A percentile compares a stretch with the other conserved stretches of the same genome.
Conservation (phyloP, 2,329 filamentous ascomycete genomes). For the Stachybotrys chlorohalonatus region DNA sequence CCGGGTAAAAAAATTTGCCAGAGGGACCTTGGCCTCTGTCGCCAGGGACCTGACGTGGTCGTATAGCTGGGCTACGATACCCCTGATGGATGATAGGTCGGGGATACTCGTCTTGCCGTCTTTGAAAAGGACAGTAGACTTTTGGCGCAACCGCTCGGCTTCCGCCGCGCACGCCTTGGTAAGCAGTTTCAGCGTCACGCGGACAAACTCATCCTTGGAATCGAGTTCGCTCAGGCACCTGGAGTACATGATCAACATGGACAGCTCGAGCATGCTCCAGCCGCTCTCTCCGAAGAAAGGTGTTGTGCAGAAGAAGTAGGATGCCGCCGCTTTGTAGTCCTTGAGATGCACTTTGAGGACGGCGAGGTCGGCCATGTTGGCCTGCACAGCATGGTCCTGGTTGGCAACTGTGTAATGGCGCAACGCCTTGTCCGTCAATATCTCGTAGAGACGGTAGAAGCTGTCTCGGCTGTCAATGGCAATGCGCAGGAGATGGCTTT, state of each 20-base stretch:
- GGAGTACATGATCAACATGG: constrained; percentile 79
- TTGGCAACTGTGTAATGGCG: constrained; percentile 75
- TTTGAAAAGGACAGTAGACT: constrained; percentile 12
- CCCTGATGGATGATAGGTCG: constrained; percentile 32
- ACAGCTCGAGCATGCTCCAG: constrained; percentile 73
- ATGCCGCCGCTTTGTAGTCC: constrained; percentile 65
- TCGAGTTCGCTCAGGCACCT: constrained; percentile 71
- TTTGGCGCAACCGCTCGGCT: constrained; percentile 34
- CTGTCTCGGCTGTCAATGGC: constrained; percentile 53
- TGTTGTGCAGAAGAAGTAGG: constrained; percentile 69
- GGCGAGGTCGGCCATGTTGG: constrained; percentile 75
- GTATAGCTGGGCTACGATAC: constrained; percentile 38
- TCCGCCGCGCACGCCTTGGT: constrained; percentile 54
- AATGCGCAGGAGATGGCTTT: constrained; percentile 45
- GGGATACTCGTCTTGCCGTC: constrained; percentile 7
- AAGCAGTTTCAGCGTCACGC: constrained; percentile 64
- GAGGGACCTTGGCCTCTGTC: constrained; percentile 55
- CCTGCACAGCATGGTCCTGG: constrained; percentile 67
- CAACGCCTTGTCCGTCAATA: constrained; percentile 74
- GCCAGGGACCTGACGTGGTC: constrained; percentile 32
- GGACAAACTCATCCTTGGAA: constrained; percentile 70
- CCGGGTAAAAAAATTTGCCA: constrained; percentile 66
- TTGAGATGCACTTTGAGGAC: constrained; percentile 69
- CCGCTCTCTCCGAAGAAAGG: constrained; percentile 69
- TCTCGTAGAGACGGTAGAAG: constrained; percentile 61